Conservation (phyloP, 2,329 filamentous ascomycete genomes). For the Pseudogymnoascus sp. region DNA sequence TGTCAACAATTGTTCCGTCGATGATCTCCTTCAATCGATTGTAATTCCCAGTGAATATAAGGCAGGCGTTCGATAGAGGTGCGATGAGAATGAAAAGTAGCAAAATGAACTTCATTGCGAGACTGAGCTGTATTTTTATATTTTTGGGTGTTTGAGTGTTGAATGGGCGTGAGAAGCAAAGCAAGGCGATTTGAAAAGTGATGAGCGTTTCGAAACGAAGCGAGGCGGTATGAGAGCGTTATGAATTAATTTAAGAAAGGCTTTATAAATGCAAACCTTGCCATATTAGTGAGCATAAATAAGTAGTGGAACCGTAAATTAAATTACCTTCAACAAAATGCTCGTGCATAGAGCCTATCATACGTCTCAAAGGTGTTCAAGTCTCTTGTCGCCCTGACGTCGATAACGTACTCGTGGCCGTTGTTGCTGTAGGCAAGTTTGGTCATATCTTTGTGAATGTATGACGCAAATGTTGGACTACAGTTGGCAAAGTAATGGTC, state of each 20-base stretch:
- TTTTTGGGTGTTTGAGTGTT: background rate
- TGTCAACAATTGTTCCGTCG: background rate
- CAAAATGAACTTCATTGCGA: background rate
- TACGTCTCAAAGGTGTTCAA: background rate
- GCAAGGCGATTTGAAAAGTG: background rate
- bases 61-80: background rate
- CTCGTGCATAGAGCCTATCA: background rate
- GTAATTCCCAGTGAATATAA: background rate
- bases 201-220: background rate
- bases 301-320: background rate
- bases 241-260: background rate
- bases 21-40: background rate
- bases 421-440: background rate
- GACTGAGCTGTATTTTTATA: background rate
- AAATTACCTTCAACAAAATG: background rate
- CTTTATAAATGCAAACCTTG: background rate
- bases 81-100: background rate
- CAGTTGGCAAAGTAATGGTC: background rate
- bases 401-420: background rate
- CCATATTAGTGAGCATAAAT: background rate
- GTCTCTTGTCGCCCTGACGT: background rate
- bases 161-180: background rate
- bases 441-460: background rate
- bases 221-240: background rate
- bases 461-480: background rate